Conservation (phyloP, 495 filamentous ascomycete species). For the Hyaloscypha variabilis region DNA sequence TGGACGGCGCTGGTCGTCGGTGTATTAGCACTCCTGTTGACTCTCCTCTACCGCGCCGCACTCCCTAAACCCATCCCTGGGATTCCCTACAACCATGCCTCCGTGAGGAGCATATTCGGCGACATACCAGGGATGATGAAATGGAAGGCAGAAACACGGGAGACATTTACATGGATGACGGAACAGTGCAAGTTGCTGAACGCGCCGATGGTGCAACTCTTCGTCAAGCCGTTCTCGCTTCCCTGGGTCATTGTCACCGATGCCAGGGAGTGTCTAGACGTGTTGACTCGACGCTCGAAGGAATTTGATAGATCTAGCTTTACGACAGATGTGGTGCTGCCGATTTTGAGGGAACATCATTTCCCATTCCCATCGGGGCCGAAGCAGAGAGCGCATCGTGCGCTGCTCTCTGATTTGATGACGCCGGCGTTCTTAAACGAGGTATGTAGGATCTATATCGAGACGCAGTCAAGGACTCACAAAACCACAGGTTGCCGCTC, state of each 20-base stretch:
- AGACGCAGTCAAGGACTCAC: too few relatives aligned
- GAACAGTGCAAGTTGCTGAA: slow-evolving; percentile 31
- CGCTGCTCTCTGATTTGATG: slow-evolving; percentile 43
- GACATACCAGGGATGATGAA: slow-evolving; percentile 38
- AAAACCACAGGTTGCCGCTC: slow-evolving; percentile 32
- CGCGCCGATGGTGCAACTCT: slow-evolving; percentile 43
- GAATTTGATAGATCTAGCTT: slow-evolving; percentile 43
- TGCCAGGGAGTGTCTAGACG: slow-evolving; percentile 42
- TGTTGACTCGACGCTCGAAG: slow-evolving; percentile 40
- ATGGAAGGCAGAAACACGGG: slow-evolving; percentile 29
- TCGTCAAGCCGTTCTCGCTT: slow-evolving; percentile 37
- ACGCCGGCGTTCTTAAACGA: slow-evolving; percentile 37
- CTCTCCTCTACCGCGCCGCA: not conserved
- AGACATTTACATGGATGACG: slow-evolving; percentile 33
- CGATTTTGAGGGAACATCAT: slow-evolving; percentile 37
- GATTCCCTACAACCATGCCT: slow-evolving; percentile 38
- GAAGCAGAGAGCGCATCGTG: slow-evolving; percentile 38
- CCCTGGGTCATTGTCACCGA: slow-evolving; percentile 45
- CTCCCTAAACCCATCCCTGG: slow-evolving; percentile 9
- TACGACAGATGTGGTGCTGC: slow-evolving; percentile 31
- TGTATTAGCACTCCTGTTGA: too few relatives aligned
- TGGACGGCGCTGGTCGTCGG: too few relatives aligned
- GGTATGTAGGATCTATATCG: not conserved
- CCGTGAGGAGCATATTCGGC: slow-evolving; percentile 34
- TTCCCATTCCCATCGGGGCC: slow-evolving; percentile 32